Conservation (phyloP, 345 rosid genomes). For the Nasturtium officinale region DNA sequence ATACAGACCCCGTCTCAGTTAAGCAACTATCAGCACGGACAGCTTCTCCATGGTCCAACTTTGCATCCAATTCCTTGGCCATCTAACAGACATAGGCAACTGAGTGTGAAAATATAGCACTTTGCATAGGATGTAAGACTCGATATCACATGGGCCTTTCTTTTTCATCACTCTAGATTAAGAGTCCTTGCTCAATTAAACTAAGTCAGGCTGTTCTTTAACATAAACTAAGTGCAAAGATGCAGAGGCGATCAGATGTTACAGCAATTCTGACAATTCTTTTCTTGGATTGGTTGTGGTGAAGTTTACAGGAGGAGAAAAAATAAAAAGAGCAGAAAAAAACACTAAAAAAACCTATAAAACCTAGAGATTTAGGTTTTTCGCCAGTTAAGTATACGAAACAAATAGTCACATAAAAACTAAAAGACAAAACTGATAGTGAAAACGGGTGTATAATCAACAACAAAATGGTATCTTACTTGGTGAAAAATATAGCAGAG, state of each 20-base stretch:
- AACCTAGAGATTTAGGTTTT: slow-evolving; percentile 3
- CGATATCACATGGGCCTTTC: neutral
- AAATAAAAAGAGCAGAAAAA: slow-evolving; percentile 15
- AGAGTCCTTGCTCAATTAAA: slow-evolving; percentile 17
- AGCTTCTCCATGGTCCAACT: slow-evolving; percentile 88
- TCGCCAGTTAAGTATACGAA: slow-evolving; percentile 7
- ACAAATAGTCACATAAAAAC: neutral
- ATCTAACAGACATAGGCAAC: slow-evolving; percentile 58
- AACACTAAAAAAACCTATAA: slow-evolving; percentile 16
- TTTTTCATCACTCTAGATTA: slow-evolving; percentile 17
- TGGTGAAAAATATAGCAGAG: slow-evolving; percentile 94
- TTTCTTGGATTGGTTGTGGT: slow-evolving; percentile 16
- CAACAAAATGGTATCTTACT: slow-evolving; percentile 55
- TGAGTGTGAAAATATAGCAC: slow-evolving; percentile 12
- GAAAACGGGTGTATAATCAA: slow-evolving; percentile 15
- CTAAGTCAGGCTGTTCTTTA: slow-evolving; percentile 20
- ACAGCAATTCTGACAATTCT: slow-evolving; percentile 4
- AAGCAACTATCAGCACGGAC: slow-evolving; percentile 63
- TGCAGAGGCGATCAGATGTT: slow-evolving; percentile 23
- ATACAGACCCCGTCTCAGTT: slow-evolving; percentile 62
- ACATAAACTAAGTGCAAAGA: slow-evolving; percentile 19
- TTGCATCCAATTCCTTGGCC: slow-evolving; percentile 96
- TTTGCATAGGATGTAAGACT: neutral
- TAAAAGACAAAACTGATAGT: slow-evolving; percentile 11
- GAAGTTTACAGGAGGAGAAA: slow-evolving; percentile 11